Conservation (phyloP, 805 yeast species). For the Myxozyma nipponensis region DNA sequence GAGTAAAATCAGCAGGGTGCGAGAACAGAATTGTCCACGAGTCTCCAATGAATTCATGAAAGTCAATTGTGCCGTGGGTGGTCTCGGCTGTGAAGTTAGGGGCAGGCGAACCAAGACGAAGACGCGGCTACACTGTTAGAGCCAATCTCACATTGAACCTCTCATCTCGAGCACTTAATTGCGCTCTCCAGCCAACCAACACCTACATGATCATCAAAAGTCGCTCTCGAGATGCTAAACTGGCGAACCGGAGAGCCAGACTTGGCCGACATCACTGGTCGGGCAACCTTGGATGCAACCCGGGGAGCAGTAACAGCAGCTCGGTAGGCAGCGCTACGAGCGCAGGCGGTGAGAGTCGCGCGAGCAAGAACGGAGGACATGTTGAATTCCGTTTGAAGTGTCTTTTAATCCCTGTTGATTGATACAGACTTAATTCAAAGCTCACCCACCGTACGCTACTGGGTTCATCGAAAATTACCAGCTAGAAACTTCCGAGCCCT, state of each 20-base stretch:
- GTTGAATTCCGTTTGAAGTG: background rate
- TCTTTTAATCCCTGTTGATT: too few relatives aligned
- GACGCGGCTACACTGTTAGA: conserved; percentile 36
- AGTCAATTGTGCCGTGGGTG: conserved; percentile 75
- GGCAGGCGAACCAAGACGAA: conserved; percentile 78
- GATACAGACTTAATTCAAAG: too few relatives aligned
- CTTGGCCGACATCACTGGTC: conserved; percentile 1
- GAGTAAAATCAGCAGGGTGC: conserved; percentile 96
- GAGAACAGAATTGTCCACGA: conserved; percentile 87
- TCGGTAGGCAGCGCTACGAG: background rate
- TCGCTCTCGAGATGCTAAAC: conserved; percentile 13
- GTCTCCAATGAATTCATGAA: conserved; percentile 82
- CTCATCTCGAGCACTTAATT: background rate
- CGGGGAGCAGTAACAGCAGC: background rate
- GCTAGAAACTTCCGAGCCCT: too few relatives aligned
- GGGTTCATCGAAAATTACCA: too few relatives aligned
- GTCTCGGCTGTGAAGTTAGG: conserved; percentile 85
- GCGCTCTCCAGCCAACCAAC: background rate
- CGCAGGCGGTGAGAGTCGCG: conserved; percentile 1
- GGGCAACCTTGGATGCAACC: too few relatives aligned
- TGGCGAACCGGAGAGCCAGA: conserved; percentile 6
- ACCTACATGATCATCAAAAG: conserved; percentile 13
- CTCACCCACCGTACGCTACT: too few relatives aligned
- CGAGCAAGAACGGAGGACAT: conserved; percentile 12
- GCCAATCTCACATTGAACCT: background rate